phyloP scores from a whole-genome alignment of 2,329 filamentous ascomycete genomes.

The Sporothrix euskadiensis region DNA sequence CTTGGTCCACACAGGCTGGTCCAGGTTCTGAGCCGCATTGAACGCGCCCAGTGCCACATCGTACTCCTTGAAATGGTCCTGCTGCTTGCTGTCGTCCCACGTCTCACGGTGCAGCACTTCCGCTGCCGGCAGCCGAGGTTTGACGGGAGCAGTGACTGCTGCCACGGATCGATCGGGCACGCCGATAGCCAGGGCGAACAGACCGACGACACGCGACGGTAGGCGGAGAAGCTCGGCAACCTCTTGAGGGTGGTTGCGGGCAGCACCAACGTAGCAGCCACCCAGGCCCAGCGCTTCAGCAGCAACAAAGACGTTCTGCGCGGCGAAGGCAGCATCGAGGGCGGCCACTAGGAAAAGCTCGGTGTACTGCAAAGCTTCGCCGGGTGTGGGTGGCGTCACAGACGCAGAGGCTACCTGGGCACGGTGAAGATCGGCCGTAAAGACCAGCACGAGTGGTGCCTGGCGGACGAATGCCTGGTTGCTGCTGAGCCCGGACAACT shows the following conservation, averaged over 20 bases:
- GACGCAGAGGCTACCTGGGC: constrained; percentile 33
- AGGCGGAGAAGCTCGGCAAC: constrained; percentile 37
- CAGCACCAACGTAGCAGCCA: constrained; percentile 39
- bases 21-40: constrained; percentile 34
- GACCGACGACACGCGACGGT: constrained; percentile 37
- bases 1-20: constrained; percentile 37
- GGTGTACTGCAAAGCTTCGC: constrained; percentile 36
- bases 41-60: constrained; percentile 36
- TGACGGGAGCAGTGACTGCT: constrained; percentile 34
- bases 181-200: constrained; percentile 39
- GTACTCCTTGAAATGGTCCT: constrained; percentile 34
- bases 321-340: constrained; percentile 39
- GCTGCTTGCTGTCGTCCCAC: constrained; percentile 34
- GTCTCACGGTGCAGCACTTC: constrained; percentile 38
- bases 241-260: constrained; percentile 38
- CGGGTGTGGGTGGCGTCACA: constrained; percentile 11
- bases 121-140: constrained; percentile 36
- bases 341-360: constrained; percentile 41
- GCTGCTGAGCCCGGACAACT: constrained; percentile 36
- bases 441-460: constrained; percentile 40
- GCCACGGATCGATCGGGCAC: constrained; percentile 31
- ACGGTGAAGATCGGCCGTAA: constrained; percentile 40
- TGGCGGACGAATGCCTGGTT: constrained; percentile 40
- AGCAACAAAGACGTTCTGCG: constrained; percentile 38
- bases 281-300: constrained; percentile 40